Conservation (phyloP, 2,329 filamentous ascomycete species). For the Fonsecaea monophora region DNA sequence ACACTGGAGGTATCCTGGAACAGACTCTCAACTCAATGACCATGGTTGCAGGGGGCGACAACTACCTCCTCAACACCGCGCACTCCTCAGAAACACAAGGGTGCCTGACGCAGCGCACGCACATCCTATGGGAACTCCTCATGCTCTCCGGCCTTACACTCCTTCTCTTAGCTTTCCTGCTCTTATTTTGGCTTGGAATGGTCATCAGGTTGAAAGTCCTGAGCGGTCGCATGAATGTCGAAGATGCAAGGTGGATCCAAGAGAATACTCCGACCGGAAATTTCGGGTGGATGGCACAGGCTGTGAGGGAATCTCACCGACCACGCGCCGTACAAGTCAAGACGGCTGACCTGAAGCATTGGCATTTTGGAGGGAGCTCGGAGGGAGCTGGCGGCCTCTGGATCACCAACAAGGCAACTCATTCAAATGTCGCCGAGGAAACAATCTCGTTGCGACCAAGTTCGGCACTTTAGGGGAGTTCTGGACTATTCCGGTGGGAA, state of each 20-base stretch:
- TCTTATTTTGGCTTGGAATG: constrained; percentile 12
- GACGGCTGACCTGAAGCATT: not conserved
- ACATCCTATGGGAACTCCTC: constrained; percentile 16
- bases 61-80: constrained; percentile 17
- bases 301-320: constrained; percentile 6
- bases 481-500: not conserved
- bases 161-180: constrained; percentile 1
- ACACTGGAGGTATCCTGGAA: constrained; percentile 14
- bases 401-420: not conserved
- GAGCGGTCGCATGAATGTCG: not conserved
- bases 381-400: not conserved
- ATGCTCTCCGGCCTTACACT: constrained; percentile 9
- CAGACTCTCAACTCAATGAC: constrained; percentile 24
- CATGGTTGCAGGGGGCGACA: constrained; percentile 22
- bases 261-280: constrained; percentile 10
- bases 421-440: not conserved
- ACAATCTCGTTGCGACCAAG: not conserved
- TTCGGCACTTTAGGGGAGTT: not conserved
- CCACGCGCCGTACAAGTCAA: not conserved
- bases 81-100: constrained; percentile 14
- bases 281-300: constrained; percentile 16
- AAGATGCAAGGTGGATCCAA: constrained; percentile 8
- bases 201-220: constrained; percentile 1
- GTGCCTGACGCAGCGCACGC: constrained; percentile 12
- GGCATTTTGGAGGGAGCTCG: not conserved